These are phyloP conservation scores for Microdochium paspali DNA, from an alignment of 2,329 filamentous ascomycete genomes.

Conservation along the genomic window DNA sequence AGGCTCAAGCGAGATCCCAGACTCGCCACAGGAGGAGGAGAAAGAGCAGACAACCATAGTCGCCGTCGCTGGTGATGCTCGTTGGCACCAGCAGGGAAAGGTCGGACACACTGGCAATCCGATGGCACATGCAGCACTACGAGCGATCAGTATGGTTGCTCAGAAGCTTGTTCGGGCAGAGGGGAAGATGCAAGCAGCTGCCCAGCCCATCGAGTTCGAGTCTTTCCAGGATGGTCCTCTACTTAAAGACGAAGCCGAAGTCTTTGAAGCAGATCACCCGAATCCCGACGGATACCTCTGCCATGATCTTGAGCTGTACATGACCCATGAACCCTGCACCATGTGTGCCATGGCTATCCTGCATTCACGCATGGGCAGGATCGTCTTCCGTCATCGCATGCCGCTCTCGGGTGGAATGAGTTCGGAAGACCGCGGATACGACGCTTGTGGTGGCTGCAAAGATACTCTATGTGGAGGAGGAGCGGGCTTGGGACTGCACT, in stretches of 20 bases:
- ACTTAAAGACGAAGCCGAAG: slow-evolving; percentile 52
- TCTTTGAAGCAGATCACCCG: slow-evolving; percentile 56
- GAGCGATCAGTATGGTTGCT: slow-evolving; percentile 76
- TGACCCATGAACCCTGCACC: slow-evolving; percentile 91
- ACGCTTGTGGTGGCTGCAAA: slow-evolving; percentile 22
- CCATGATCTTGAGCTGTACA: slow-evolving; percentile 85
- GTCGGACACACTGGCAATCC: slow-evolving; percentile 53
- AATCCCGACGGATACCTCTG: slow-evolving; percentile 81
- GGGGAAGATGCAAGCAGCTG: slow-evolving; percentile 25
- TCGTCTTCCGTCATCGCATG: slow-evolving; percentile 75
- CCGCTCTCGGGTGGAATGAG: slow-evolving; percentile 72
- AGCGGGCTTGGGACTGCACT: slow-evolving; percentile 58
- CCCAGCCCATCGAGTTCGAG: slow-evolving; percentile 41
- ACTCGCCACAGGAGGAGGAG: slow-evolving; percentile 15
- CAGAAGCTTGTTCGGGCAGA: slow-evolving; percentile 52
- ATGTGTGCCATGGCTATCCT: slow-evolving; percentile 97
- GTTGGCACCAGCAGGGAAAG: slow-evolving; percentile 49
- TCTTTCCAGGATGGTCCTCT: slow-evolving; percentile 62
- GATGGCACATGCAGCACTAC: slow-evolving; percentile 68
- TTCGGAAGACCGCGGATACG: slow-evolving; percentile 57
- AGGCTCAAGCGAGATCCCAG: slow-evolving; percentile 3
- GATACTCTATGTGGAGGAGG: slow-evolving; percentile 33
- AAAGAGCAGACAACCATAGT: slow-evolving; percentile 44
- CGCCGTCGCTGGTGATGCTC: slow-evolving; percentile 67
- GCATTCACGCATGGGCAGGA: slow-evolving; percentile 82